Percentiles rank a stretch among this genome's conserved stretches.
phyloP scores from a whole-genome alignment of 2,329 filamentous ascomycete genomes.

The Neofusicoccum cordaticola region DNA sequence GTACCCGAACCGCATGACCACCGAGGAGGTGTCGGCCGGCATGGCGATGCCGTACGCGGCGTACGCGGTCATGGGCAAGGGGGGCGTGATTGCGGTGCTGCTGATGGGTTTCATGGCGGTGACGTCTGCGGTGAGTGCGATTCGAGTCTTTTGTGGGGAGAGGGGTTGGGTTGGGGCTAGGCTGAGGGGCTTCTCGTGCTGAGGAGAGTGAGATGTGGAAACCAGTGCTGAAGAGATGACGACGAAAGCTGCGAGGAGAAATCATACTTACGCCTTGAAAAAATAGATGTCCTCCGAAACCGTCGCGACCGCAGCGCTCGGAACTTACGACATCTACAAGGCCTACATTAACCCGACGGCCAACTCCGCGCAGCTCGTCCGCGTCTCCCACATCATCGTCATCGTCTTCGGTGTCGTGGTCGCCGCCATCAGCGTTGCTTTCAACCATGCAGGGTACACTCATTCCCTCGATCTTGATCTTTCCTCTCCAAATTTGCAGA shows the following conservation, averaged over 20 bases:
- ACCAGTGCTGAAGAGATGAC: no score
- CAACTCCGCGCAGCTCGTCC: slow-evolving; percentile 35
- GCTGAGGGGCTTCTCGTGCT: no score
- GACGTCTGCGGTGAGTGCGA: slow-evolving; percentile 22
- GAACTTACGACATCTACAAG: slow-evolving; percentile 47
- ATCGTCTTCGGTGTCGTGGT: slow-evolving; percentile 42
- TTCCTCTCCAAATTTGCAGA: no score
- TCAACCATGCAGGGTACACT: slow-evolving; percentile 8
- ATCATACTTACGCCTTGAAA: not conserved
- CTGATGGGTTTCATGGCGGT: slow-evolving; percentile 36
- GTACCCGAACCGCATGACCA: slow-evolving; percentile 33
- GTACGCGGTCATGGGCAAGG: slow-evolving; percentile 28
- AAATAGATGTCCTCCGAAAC: slow-evolving; percentile 35
- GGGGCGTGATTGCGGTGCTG: slow-evolving; percentile 29
- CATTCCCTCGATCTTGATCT: no score
- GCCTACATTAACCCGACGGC: slow-evolving; percentile 40
- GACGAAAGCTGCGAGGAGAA: no score
- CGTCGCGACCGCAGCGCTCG: slow-evolving; percentile 39
- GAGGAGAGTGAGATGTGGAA: no score
- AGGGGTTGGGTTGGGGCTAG: no score
- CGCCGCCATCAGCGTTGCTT: slow-evolving; percentile 34
- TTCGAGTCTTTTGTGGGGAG: not conserved
- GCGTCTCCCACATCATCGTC: slow-evolving; percentile 40
- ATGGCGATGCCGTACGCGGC: slow-evolving; percentile 32
- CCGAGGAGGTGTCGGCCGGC: slow-evolving; percentile 28